Evolutionary conservation across 805 yeast genomes (phyloP), one percentile per base, ranked within the genome.

Genomic region (Yarrowia sp.): DNA sequence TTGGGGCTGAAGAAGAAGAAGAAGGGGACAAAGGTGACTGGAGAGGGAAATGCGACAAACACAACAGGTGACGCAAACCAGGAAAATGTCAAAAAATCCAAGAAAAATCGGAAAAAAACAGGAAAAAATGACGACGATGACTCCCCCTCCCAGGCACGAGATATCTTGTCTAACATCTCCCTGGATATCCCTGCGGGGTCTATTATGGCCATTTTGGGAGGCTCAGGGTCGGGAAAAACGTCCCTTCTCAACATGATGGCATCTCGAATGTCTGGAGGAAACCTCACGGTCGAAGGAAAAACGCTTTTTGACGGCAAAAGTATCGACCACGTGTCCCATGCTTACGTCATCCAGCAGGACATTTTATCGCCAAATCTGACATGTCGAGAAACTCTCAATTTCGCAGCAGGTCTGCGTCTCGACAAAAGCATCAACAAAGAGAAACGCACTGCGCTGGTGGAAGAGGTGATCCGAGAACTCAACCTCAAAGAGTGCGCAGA

Each of bases 181-280:
- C 82, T 90, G 70, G 86, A 86, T 64, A 80, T 90, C 11, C 84
- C 85, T 0, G 76, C 84, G 14, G 90, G 91, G 16, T 80, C 88
- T 10, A 77, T 92, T 46, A 82, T 91, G 77, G 96, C 96, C 7
- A 89, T 91, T 10, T 84, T 92, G 80, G 97, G 97, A 2, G 94
- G 97, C 0, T 89, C 93, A 0, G 97, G 97, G 0, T 86, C 92
- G 3, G 97, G 97, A 3, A 91, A 92, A 74, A 91, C 97, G 0
- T 90, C 97, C 0, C 76, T 91, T 53, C 79, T 91, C 26, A 91
- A 91, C 74, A 85, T 73, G 35, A 71, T 78, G 74, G 79, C 80
- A 0, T 56, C 71, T 11, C 69, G 79, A 7, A 75, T 78, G 75
- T 67, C 72, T 14, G 74, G 53, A 19, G 70, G 48, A 4, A 68